Evolutionary conservation across 148 eudicot genomes (phyloP).

Genomic region (Diospyros lotus): DNA sequence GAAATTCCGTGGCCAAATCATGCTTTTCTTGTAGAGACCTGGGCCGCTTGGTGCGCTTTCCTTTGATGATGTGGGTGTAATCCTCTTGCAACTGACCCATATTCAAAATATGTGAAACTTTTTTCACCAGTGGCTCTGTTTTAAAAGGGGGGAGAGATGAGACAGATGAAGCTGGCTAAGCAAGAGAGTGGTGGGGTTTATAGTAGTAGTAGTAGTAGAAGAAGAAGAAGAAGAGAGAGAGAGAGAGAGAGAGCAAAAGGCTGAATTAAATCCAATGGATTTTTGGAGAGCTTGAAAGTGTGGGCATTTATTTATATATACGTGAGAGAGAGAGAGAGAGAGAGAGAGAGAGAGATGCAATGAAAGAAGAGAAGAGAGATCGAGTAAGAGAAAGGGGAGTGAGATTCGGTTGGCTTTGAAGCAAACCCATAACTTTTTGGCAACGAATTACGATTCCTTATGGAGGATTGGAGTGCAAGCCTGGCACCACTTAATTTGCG

Average conservation of each 20-base stretch:
- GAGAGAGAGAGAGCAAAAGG: neutral
- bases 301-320: neutral
- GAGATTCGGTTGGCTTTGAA: constrained; percentile 72
- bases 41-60: constrained; percentile 58
- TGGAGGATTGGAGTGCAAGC: constrained; percentile 75
- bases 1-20: too few relatives aligned
- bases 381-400: neutral
- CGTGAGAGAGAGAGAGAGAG: constrained; percentile 14
- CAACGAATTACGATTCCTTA: constrained; percentile 39
- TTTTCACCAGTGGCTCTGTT: too few relatives aligned
- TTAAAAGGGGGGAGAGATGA: constrained; percentile 8
- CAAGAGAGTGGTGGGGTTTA: constrained; percentile 3
- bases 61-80: constrained; percentile 33
- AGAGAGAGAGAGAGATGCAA: constrained; percentile 5
- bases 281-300: too few relatives aligned
- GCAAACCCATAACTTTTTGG: constrained; percentile 64
- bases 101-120: neutral
- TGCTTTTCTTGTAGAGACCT: neutral
- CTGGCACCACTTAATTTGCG: constrained; percentile 64
- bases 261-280: too few relatives aligned
- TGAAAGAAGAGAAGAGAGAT: constrained; percentile 2
- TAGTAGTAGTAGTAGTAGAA: neutral
- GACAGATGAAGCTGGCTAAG: neutral
- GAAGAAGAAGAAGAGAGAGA: constrained; percentile 5
- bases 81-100: constrained; percentile 25